These are phyloP conservation scores for Neonectria punicea DNA, from an alignment of 2,329 filamentous ascomycete genomes.

Conservation along the genomic window DNA sequence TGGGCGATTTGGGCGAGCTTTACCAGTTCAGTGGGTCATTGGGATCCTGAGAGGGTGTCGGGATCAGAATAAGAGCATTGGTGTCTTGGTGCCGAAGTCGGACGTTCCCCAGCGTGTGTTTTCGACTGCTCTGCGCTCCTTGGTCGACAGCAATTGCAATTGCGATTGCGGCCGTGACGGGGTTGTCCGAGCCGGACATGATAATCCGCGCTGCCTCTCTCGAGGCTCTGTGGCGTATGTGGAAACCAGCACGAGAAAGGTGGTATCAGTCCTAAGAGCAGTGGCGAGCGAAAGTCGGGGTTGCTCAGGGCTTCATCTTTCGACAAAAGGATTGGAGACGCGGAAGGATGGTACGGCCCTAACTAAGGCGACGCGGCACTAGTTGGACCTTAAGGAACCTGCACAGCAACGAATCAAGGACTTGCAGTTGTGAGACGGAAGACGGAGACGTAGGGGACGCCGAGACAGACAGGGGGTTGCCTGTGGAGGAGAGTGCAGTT, in stretches of 20 bases:
- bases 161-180: not conserved
- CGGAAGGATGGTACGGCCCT: not conserved
- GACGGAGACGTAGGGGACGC: conserved; percentile 9
- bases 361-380: not conserved
- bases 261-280: not conserved
- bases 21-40: conserved; percentile 59
- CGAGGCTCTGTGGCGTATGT: not conserved
- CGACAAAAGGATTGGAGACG: not conserved
- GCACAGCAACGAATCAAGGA: not conserved
- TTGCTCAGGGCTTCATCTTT: not conserved
- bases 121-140: conserved; percentile 25
- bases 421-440: conserved; percentile 14
- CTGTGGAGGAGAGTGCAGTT: conserved; percentile 4
- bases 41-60: conserved; percentile 34
- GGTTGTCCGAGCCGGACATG: conserved; percentile 12
- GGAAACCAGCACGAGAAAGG: not conserved
- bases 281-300: not conserved
- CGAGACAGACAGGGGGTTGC: conserved; percentile 20
- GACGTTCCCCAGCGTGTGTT: conserved; percentile 53
- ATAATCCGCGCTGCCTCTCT: not conserved
- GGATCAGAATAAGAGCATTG: conserved; percentile 59
- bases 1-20: not conserved
- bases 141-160: conserved; percentile 4
- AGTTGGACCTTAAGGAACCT: conserved; percentile 3
- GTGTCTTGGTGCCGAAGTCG: conserved; percentile 54